phyloP scores from a whole-genome alignment of 768 basidiomycete genomes.

The Lentinula boryana region DNA sequence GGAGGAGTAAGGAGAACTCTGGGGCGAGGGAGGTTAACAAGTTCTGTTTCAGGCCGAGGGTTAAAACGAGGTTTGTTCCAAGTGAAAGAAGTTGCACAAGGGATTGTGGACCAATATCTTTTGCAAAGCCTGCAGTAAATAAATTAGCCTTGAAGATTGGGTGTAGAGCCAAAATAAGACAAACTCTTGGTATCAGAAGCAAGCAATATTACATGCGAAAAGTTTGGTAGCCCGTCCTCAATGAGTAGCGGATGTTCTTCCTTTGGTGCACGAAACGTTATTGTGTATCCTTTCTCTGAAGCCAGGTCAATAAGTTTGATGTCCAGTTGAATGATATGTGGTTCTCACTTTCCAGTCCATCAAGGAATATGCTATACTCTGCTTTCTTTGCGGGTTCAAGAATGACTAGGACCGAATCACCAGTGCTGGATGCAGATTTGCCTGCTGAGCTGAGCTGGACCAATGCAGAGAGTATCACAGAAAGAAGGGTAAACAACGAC shows the following conservation, averaged over 20 bases:
- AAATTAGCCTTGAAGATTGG: conserved; percentile 5
- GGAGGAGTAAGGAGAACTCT: conserved; percentile 89
- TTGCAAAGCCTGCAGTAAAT: conserved; percentile 46
- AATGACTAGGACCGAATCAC: conserved; percentile 78
- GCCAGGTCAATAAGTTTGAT: background rate
- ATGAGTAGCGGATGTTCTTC: conserved; percentile 61
- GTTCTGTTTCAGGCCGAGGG: conserved; percentile 71
- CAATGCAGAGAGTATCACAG: background rate
- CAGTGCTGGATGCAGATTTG: conserved; percentile 71
- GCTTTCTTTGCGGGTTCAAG: conserved; percentile 67
- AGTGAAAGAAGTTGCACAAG: conserved; percentile 65
- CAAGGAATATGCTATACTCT: conserved; percentile 81
- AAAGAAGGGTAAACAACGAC: background rate
- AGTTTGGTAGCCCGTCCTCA: conserved; percentile 66
- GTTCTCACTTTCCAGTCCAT: conserved; percentile 61
- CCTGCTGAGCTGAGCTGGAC: background rate
- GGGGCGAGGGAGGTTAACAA: conserved; percentile 72
- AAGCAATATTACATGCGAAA: conserved; percentile 84
- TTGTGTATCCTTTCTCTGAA: conserved; percentile 74
- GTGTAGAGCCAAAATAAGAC: background rate
- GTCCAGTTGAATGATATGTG: background rate
- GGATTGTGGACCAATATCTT: conserved; percentile 78
- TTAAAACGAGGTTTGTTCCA: conserved; percentile 79
- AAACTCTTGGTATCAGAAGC: conserved; percentile 82
- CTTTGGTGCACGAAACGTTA: conserved; percentile 84